Conservation (phyloP, 345 rosid genomes). For the Eucalyptus guilfoylei region DNA sequence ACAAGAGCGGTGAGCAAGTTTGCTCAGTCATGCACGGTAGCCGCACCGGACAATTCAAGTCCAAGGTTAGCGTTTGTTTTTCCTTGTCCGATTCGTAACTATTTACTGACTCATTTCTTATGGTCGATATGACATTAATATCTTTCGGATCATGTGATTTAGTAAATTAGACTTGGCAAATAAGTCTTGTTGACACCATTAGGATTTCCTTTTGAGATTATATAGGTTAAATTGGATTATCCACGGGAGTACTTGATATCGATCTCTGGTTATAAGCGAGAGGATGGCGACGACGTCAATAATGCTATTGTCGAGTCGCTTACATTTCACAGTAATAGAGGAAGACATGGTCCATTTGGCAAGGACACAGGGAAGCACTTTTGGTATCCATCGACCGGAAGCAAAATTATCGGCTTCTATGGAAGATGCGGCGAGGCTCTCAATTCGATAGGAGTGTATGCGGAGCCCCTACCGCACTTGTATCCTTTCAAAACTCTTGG, state of each 20-base stretch:
- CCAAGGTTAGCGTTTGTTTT: neutral
- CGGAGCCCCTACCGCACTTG: neutral
- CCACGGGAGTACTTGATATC: neutral
- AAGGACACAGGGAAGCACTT: neutral
- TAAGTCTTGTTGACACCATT: neutral
- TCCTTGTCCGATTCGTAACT: neutral
- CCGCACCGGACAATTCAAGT: neutral
- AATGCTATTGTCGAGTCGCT: neutral
- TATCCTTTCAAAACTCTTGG: neutral
- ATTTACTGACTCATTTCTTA: neutral
- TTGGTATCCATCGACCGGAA: neutral
- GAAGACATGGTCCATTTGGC: neutral
- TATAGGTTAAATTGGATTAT: neutral
- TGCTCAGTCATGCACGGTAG: neutral
- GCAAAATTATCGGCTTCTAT: neutral
- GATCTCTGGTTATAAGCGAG: neutral
- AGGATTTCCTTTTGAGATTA: neutral
- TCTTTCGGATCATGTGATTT: neutral
- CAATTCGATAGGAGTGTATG: neutral
- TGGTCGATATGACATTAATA: neutral
- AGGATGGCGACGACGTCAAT: neutral
- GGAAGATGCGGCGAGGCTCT: neutral
- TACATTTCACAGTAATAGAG: neutral
- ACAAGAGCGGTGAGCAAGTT: neutral
- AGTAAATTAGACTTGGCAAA: neutral